Conservation (phyloP, 257 asterid species). For the Pogostemon cablin region DNA sequence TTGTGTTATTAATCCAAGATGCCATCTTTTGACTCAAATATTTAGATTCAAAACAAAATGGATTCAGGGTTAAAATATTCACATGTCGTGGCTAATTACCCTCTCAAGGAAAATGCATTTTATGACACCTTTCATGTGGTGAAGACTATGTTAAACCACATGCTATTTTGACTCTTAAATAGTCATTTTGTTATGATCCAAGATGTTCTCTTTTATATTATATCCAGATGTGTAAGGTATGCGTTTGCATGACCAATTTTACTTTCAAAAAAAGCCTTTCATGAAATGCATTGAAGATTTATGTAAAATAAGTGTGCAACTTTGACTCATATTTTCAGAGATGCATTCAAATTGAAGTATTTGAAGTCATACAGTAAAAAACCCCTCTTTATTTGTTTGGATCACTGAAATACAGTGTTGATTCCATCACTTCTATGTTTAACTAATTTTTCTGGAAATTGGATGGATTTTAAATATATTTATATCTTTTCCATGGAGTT, state of each 20-base stretch:
- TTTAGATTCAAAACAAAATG: neutral
- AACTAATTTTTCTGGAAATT: no score
- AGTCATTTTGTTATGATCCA: no score
- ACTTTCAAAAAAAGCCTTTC: no score
- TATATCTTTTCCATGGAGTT: neutral
- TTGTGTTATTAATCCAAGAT: constrained; percentile 1
- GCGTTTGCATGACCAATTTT: no score
- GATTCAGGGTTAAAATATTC: neutral
- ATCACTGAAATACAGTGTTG: no score
- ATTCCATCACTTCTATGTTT: no score
- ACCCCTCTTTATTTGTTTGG: neutral
- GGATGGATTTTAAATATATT: no score
- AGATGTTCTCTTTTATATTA: no score
- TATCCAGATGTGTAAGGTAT: no score
- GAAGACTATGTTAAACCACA: neutral
- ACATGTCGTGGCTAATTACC: neutral
- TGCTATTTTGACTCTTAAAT: neutral
- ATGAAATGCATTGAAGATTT: no score
- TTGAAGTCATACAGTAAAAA: neutral
- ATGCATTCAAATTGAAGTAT: neutral
- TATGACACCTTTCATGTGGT: neutral
- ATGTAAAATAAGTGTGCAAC: neutral
- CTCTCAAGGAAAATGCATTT: neutral
- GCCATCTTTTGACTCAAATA: neutral
- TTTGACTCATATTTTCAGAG: neutral